phyloP scores from a whole-genome alignment of 2,329 filamentous ascomycete species.

The Fusarium armeniacum region DNA sequence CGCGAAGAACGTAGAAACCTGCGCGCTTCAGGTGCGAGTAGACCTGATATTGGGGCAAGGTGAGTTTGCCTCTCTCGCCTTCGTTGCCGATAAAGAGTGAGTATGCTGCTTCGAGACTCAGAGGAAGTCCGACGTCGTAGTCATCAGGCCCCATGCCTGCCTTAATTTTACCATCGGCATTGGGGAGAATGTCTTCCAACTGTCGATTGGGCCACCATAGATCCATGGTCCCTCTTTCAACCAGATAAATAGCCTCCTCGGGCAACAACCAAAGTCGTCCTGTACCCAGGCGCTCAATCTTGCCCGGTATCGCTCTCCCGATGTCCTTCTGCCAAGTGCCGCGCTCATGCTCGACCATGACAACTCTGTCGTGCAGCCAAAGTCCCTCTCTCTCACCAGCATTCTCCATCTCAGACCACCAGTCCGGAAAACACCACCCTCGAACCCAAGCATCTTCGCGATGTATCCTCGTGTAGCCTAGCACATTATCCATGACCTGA shows the following conservation, averaged over 20 bases:
- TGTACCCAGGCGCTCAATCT: conserved; percentile 67
- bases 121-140: conserved; percentile 78
- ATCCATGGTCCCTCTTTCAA: conserved; percentile 90
- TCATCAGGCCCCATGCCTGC: conserved; percentile 53
- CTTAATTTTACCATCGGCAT: conserved; percentile 46
- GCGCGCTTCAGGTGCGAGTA: conserved; percentile 86
- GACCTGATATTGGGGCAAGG: conserved; percentile 87
- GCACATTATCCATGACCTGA: conserved; percentile 88
- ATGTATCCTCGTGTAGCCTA: conserved; percentile 83
- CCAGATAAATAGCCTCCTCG: conserved; percentile 89
- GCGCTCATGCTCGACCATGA: conserved; percentile 78
- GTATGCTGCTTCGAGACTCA: conserved; percentile 93
- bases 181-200: conserved; percentile 65
- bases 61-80: conserved; percentile 70
- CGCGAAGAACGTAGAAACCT: conserved; percentile 85
- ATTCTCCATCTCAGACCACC: conserved; percentile 57
- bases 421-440: conserved; percentile 80
- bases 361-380: conserved; percentile 65
- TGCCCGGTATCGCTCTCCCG: conserved; percentile 73
- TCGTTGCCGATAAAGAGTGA: conserved; percentile 83
- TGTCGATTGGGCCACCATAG: conserved; percentile 80
- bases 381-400: conserved; percentile 49
- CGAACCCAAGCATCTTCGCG: conserved; percentile 74
- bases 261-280: conserved; percentile 86
- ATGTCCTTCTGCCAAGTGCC: conserved; percentile 82